These are phyloP conservation scores for Bolboschoenoplectus hybrid DNA, from an alignment of 202 grass and related monocot genomes.

Conservation along the genomic window DNA sequence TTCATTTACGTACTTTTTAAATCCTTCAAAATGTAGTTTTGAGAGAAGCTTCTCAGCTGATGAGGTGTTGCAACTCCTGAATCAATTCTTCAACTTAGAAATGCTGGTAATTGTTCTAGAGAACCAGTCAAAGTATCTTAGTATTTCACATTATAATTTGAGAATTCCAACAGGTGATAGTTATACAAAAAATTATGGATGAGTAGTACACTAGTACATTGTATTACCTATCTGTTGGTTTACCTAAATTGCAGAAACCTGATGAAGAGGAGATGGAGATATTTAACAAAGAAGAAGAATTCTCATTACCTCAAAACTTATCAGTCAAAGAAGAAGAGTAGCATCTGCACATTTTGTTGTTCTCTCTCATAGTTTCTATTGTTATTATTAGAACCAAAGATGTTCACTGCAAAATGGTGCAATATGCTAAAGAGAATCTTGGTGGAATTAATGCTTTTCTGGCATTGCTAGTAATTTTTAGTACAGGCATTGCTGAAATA, in stretches of 20 bases:
- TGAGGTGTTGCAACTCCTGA: conserved; percentile 84
- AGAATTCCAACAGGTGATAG: neutral
- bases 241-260: conserved; percentile 60
- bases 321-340: conserved; percentile 65
- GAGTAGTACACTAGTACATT: too few species aligned
- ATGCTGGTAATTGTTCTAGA: conserved; percentile 68
- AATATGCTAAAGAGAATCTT: too few species aligned
- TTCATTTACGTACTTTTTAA: conserved; percentile 1
- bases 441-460: too few species aligned
- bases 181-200: neutral
- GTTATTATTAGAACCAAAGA: too few species aligned
- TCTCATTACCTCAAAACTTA: conserved; percentile 72
- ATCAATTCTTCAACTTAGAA: conserved; percentile 94
- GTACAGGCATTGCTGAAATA: too few species aligned
- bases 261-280: conserved; percentile 81
- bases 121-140: neutral
- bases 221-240: neutral
- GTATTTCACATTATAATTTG: neutral
- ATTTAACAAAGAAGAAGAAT: conserved; percentile 72
- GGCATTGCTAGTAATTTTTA: too few species aligned
- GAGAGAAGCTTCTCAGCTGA: conserved; percentile 74
- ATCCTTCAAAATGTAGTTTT: conserved; percentile 51
- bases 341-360: neutral
- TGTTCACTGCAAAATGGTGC: neutral
- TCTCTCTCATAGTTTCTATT: neutral